Evolutionary conservation across 192 early-diverging fungal genomes (phyloP).

Genomic region (Coemansia sp.): DNA sequence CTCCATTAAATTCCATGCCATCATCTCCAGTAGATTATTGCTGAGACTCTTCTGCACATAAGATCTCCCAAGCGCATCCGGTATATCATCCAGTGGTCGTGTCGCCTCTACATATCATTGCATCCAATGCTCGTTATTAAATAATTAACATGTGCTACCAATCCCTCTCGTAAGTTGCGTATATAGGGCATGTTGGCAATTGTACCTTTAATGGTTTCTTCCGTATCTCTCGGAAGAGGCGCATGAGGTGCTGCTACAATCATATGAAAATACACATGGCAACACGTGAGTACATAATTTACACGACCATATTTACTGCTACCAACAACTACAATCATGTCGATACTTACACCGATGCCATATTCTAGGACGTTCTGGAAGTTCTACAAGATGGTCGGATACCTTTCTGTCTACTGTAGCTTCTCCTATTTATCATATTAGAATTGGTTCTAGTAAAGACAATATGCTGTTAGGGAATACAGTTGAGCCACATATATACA

Average conservation of each 20-base stretch:
- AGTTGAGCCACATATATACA: no score
- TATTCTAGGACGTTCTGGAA: conserved; percentile 10
- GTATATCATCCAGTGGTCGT: conserved; percentile 29
- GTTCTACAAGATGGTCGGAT: conserved; percentile 4
- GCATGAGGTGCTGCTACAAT: conserved; percentile 15
- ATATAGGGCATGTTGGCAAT: not conserved
- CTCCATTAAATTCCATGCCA: conserved; percentile 51
- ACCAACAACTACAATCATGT: no score
- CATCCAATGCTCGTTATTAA: not conserved
- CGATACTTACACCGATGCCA: conserved; percentile 7
- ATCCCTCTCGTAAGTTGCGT: not conserved
- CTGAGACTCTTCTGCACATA: conserved; percentile 42
- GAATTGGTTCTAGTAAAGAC: no score
- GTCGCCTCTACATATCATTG: conserved; percentile 26
- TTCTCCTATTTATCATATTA: no score
- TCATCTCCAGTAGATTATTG: conserved; percentile 48
- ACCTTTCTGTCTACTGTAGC: no score
- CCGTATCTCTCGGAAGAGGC: conserved; percentile 41
- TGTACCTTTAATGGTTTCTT: conserved; percentile 39
- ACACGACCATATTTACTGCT: no score
- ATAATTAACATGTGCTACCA: not conserved
- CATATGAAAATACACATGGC: no score
- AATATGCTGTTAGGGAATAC: no score
- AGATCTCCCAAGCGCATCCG: conserved; percentile 42
- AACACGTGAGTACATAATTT: no score